phyloP scores from a whole-genome alignment of 257 asterid genomes.

The Verbascum thapsus region DNA sequence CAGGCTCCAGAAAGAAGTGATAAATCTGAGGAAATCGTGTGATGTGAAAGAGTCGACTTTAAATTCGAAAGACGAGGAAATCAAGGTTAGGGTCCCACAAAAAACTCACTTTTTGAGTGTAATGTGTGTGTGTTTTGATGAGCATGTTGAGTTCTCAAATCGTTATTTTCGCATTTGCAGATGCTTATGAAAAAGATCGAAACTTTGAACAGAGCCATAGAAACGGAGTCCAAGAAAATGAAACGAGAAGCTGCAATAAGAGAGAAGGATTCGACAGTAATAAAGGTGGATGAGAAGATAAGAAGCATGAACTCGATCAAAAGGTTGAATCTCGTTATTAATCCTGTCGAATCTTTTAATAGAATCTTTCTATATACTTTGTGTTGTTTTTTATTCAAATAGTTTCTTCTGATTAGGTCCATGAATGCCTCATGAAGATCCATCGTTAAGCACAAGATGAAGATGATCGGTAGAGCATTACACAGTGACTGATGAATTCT shows the following conservation, averaged over 20 bases:
- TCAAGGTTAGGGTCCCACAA: constrained; percentile 48
- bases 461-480: constrained; percentile 10
- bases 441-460: constrained; percentile 2
- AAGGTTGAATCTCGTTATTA: too few species aligned
- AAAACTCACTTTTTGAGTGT: neutral
- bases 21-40: constrained; percentile 63
- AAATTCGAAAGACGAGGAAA: constrained; percentile 72
- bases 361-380: neutral
- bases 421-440: constrained; percentile 39
- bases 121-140: constrained; percentile 3
- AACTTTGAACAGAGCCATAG: constrained; percentile 63
- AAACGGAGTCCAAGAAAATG: constrained; percentile 62
- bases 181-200: constrained; percentile 68
- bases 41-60: constrained; percentile 53
- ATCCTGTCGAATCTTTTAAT: neutral
- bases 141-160: constrained; percentile 1
- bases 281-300: constrained; percentile 42
- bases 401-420: constrained; percentile 38
- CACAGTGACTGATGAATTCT: constrained; percentile 24
- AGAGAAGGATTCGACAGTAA: constrained; percentile 48
- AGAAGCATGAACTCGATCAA: constrained; percentile 43
- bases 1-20: constrained; percentile 86
- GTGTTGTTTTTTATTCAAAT: constrained; percentile 8
- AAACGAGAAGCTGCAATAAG: constrained; percentile 66
- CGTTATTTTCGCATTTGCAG: constrained; percentile 41